Evolutionary conservation across 2,329 filamentous ascomycete genomes (phyloP), one percentile per base, ranked within the genome.

Genomic region (Graphiopsis chlorocephala): DNA sequence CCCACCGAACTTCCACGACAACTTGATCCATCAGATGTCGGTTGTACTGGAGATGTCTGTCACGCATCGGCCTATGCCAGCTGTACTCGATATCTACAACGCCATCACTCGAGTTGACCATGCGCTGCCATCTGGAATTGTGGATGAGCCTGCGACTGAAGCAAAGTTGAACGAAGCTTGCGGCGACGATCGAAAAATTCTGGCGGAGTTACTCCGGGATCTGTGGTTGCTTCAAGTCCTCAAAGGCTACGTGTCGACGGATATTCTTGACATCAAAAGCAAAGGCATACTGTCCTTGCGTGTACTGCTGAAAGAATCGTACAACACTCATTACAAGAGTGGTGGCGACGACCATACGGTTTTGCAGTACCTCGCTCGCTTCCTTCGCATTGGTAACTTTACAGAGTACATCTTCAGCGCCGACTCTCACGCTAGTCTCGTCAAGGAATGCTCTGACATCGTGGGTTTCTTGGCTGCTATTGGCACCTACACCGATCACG

Each of bases 401-500:
- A 86, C 96, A 26, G 87, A 93, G 65, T 98, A 97, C 76, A 88
- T 99, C 53, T 85, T 97, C 60, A 92, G 94, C 1, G 88, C 94
- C 15, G 93, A 93, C 64, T 97, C 94, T 33, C 95, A 98, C 73
- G 92, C 93, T 1, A 93, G 97, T 73, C 87, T 98, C 61, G 95
- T 96, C 23, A 83, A 85, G 38, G 88, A 93, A 69, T 91, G 91
- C 72, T 84, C 85, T 47, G 96, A 97, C 68, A 90, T 98, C 61
- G 83, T 97, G 56, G 91, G 91, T 0, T 98, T 98, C 72, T 82
- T 98, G 60, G 85, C 92, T 25, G 90, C 95, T 15, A 95, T 91
- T 0, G 83, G 84, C 62, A 89, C 87, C 15, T 97, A 94, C 76
- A 86, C 85, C 0, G 77, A 87, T 35, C 78, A 84, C 23, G 90